Evolutionary conservation across 208 protist genomes (phyloP), one percentile per base, ranked within the genome.

Genomic region (Trypanosoma cruzi): DNA sequence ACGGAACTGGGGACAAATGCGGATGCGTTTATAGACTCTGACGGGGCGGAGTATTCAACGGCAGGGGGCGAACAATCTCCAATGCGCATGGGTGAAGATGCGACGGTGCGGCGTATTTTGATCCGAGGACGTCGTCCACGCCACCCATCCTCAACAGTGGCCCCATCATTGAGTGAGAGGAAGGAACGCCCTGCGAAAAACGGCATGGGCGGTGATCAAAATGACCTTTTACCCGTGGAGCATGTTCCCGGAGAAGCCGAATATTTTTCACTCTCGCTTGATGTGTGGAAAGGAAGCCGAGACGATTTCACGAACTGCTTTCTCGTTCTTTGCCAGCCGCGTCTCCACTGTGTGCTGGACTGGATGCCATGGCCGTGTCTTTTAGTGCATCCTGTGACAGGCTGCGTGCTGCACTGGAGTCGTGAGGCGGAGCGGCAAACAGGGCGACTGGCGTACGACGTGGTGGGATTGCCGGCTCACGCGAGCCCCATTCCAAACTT

Each of bases 331-430:
- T 79, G 82, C 11, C 83, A 82, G 10, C 90, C 90, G 4, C 68
- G 77, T 8, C 67, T 92, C 31, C 87, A 96, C 71, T 81, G 74
- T 16, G 29, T 77, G 46, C 77, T 81, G 32, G 88, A 96, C 48
- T 71, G 74, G 28, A 71, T 88, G 52, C 84, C 84, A 54, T 60
- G 92, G 5, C 80, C 90, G 8, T 56, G 81, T 18, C 79, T 82
- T 22, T 63, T 96, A 11, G 77, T 92, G 5, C 82, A 94, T 67
- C 88, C 85, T 7, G 24, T 42, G 28, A 89, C 60, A 10, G 88
- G 88, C 8, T 52, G 70, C 57, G 65, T 93, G 58, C 66, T 94
- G 57, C 84, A 79, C 53, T 92, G 87, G 84, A 90, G 71, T 64
- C 57, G 18, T 7, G 68, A 64, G 49, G 83, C 82, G 14, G 80